phyloP scores from a whole-genome alignment of 2,329 filamentous ascomycete species.

The Pseudocercospora crystallina region DNA sequence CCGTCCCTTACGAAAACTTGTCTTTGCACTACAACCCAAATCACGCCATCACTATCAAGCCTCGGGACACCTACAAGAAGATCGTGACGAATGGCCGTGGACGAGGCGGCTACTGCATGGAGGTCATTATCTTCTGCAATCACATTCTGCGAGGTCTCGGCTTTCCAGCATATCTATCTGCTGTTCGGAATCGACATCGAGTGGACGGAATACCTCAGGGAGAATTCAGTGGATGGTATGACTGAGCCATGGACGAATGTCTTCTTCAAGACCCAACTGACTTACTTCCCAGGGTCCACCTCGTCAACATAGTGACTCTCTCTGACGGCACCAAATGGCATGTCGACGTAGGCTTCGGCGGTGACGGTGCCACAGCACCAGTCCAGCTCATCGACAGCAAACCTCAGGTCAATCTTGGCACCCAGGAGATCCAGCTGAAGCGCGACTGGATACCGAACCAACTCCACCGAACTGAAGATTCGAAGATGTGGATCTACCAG shows the following conservation, averaged over 20 bases:
- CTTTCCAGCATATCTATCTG: conserved; percentile 43
- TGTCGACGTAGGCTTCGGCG: conserved; percentile 65
- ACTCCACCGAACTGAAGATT: conserved; percentile 23
- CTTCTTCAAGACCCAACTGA: conserved; percentile 17
- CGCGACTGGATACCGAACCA: conserved; percentile 27
- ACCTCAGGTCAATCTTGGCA: conserved; percentile 32
- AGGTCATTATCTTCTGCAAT: conserved; percentile 54
- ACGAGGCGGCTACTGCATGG: conserved; percentile 62
- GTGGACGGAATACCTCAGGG: conserved; percentile 25
- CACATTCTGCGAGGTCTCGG: conserved; percentile 53
- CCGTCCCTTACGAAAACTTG: conserved; percentile 58
- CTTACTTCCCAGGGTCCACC: conserved; percentile 31
- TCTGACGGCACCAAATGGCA: conserved; percentile 51
- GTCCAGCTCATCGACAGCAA: conserved; percentile 55
- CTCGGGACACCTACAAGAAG: conserved; percentile 52
- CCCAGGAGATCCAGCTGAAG: conserved; percentile 25
- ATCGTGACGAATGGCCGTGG: conserved; percentile 42
- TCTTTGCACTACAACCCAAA: conserved; percentile 53
- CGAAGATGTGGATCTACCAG: conserved; percentile 48
- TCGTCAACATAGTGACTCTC: conserved; percentile 47
- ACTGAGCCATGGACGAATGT: not conserved
- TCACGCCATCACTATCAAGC: conserved; percentile 50
- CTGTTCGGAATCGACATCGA: conserved; percentile 32
- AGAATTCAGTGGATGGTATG: conserved; percentile 21
- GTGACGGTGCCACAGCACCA: conserved; percentile 59